Conservation (phyloP, 495 filamentous ascomycete genomes). For the Chaetomium tenue region DNA sequence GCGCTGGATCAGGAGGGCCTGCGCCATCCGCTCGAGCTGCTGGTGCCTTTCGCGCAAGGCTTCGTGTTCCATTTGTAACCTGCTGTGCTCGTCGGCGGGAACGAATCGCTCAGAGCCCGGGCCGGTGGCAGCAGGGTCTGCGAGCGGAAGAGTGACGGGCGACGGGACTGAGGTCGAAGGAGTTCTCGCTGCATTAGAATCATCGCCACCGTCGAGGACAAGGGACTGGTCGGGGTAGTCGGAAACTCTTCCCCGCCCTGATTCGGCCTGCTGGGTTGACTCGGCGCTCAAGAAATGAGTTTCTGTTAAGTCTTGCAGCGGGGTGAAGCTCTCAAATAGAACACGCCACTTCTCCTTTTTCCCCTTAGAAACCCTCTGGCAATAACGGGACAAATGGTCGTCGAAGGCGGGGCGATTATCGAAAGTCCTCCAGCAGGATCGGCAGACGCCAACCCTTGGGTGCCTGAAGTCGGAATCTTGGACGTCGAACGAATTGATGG, state of each 20-base stretch:
- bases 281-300: constrained; percentile 1
- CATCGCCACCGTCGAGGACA: not conserved
- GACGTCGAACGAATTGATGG: constrained; percentile 37
- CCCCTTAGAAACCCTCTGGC: constrained; percentile 37
- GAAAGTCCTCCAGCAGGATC: constrained; percentile 35
- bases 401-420: constrained; percentile 27
- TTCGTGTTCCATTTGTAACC: constrained; percentile 27
- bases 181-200: not conserved
- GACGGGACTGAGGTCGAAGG: constrained; percentile 23
- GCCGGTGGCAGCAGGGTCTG: not conserved
- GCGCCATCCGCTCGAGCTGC: constrained; percentile 27
- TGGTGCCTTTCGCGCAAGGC: constrained; percentile 24
- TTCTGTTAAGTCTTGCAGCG: constrained; percentile 17
- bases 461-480: constrained; percentile 29
- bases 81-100: constrained; percentile 22
- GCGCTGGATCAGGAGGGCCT: constrained; percentile 18
- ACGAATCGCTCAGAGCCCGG: constrained; percentile 7
- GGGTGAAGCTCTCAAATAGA: constrained; percentile 35
- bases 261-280: constrained; percentile 15
- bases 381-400: constrained; percentile 25
- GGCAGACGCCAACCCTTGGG: constrained; percentile 34
- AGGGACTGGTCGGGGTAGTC: constrained; percentile 6
- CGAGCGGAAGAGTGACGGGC: not conserved
- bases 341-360: constrained; percentile 39
- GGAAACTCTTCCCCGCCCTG: constrained; percentile 12